Conservation (phyloP, 768 basidiomycete genomes). For the Amanita exitialis region DNA sequence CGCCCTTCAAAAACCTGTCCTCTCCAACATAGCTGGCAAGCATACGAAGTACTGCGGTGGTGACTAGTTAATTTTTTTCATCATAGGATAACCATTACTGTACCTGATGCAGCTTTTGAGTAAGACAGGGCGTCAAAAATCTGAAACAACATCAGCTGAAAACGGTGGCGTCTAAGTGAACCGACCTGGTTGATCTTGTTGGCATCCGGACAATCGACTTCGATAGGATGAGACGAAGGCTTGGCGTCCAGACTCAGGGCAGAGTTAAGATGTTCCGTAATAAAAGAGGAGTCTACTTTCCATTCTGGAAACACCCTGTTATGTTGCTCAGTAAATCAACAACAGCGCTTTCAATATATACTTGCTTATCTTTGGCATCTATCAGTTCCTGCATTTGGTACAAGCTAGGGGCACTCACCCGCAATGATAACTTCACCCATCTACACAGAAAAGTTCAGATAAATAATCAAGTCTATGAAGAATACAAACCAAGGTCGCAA, state of each 20-base stretch:
- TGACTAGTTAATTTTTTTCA: neutral
- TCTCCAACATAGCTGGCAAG: constrained; percentile 82
- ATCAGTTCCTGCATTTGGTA: neutral
- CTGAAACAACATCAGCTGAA: constrained; percentile 23
- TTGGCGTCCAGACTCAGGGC: constrained; percentile 81
- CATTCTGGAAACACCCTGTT: constrained; percentile 73
- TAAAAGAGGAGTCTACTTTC: constrained; percentile 76
- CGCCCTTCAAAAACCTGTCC: constrained; percentile 78
- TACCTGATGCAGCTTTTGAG: constrained; percentile 74
- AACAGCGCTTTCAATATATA: neutral
- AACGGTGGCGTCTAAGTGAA: neutral
- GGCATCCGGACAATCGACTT: constrained; percentile 83
- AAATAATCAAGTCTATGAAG: neutral
- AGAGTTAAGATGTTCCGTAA: constrained; percentile 63
- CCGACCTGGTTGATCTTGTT: constrained; percentile 70
- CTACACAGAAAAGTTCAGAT: constrained; percentile 20
- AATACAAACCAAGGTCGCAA: constrained; percentile 64
- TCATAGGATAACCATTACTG: constrained; percentile 6
- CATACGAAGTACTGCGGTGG: constrained; percentile 76
- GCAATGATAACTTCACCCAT: constrained; percentile 86
- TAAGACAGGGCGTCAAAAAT: constrained; percentile 88
- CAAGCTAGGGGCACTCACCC: constrained; percentile 31
- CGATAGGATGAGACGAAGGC: constrained; percentile 84
- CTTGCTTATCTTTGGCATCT: constrained; percentile 40
- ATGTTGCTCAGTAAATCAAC: neutral